Base-by-base conservation (phyloP, 441 rosid genomes). In the Manihot esculenta region DNA sequence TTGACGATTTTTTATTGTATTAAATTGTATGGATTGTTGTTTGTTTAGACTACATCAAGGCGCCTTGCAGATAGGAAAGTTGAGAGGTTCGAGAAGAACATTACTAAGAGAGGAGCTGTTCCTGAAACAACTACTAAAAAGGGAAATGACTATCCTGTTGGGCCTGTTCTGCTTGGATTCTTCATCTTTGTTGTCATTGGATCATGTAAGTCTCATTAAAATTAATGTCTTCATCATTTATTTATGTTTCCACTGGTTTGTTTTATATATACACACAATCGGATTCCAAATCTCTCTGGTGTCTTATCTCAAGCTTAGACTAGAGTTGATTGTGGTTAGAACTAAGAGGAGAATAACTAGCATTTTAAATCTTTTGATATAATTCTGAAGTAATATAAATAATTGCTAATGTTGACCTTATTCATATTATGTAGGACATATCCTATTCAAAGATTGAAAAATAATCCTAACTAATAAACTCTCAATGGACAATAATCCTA, bases 151-250 rank as follows among this genome's bases (percentile, higher is more conserved):
- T 92, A 86, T 77, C 90, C 98, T 1, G 95, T 92, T 27, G 96
- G 95, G 35, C 98, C 98, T 7, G 14, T 91, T 64, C 82, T 95
- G 7, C 91, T 91, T 38, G 98, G 98, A 7, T 95, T 93, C 88
- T 95, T 95, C 68, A 56, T 93, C 11, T 95, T 93, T 54, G 95
- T 91, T 18, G 97, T 91, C 83, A 87, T 91, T 63, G 98, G 97
- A 17, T 93, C 98, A 75, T 93, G 99, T 93, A 27, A 85, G 94
- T 72, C 68, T 49, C 53, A 0, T 0, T 59, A 4, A 10, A n/a
- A 8, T 21, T 54, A 21, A 10, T 35, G 6, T 15, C 10, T 27
- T 17, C 38, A 30, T 3, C 18, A 35, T 53, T 20, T 13, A 38
- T 20, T 5, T 26, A 11, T 27, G 10, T 41, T 11, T 45, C n/a